phyloP scores from a whole-genome alignment of 306 rosid species.

The Trifolium pratense region DNA sequence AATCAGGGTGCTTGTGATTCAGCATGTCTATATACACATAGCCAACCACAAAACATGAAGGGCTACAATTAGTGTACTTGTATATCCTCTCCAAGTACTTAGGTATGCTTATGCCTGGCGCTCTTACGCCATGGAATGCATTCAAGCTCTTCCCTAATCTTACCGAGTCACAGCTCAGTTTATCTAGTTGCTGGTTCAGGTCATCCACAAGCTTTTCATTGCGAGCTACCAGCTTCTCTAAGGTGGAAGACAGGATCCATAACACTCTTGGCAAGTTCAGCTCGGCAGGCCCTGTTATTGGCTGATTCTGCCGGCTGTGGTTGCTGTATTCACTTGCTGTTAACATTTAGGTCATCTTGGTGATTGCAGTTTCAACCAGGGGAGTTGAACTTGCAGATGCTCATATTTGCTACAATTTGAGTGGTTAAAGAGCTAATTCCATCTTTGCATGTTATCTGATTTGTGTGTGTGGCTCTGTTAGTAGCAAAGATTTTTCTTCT shows the following conservation, averaged over 20 bases:
- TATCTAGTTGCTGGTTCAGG: conserved; percentile 47
- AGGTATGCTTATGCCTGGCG: conserved; percentile 81
- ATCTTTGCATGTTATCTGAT: conserved; percentile 47
- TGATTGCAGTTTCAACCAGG: conserved; percentile 29
- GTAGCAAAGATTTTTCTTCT: conserved; percentile 22
- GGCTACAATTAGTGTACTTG: conserved; percentile 90
- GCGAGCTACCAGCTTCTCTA: conserved; percentile 74
- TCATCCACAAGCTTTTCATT: conserved; percentile 60
- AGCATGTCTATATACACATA: conserved; percentile 85
- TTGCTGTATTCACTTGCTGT: conserved; percentile 46
- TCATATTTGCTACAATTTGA: conserved; percentile 39
- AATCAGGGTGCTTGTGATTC: conserved; percentile 76
- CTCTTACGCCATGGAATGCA: conserved; percentile 77
- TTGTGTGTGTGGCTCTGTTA: conserved; percentile 45
- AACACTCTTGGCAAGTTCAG: conserved; percentile 70
- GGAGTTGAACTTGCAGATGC: conserved; percentile 13
- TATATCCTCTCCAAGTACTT: conserved; percentile 93
- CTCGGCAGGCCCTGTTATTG: conserved; percentile 53
- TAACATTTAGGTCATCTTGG: conserved; percentile 68
- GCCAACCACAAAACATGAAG: conserved; percentile 91
- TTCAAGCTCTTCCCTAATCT: conserved; percentile 65
- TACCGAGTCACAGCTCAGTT: conserved; percentile 41
- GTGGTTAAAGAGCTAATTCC: conserved; percentile 42
- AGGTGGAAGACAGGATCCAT: conserved; percentile 61
- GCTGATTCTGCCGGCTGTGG: conserved; percentile 57